Evolutionary conservation across 768 basidiomycete genomes (phyloP).

Genomic region (Mycena filopes): DNA sequence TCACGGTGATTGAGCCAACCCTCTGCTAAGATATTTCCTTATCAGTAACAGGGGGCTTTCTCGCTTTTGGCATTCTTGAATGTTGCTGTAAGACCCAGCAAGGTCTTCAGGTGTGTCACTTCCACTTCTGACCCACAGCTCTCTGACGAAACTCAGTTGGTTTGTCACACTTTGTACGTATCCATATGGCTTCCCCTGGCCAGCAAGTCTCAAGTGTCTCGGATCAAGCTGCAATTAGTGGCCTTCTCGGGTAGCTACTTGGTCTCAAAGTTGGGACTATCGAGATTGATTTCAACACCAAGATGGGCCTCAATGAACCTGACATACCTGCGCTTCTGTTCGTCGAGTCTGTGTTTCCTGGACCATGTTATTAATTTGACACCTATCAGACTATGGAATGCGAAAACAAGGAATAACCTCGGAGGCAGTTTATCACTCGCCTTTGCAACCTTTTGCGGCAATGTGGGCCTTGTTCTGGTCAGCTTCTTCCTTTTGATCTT

Average conservation of each 20-base stretch:
- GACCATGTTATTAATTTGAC: not conserved
- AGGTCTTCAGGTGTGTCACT: not conserved
- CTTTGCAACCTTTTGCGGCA: not conserved
- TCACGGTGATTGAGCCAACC: slow-evolving; percentile 26
- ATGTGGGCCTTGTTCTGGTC: slow-evolving; percentile 6
- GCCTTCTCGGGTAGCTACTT: not conserved
- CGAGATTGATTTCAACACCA: not conserved
- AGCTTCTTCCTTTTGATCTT: too few relatives aligned
- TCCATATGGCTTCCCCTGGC: too few relatives aligned
- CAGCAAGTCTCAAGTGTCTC: too few relatives aligned
- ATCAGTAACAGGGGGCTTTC: slow-evolving; percentile 51
- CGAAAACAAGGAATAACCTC: not conserved
- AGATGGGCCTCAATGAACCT: slow-evolving; percentile 7
- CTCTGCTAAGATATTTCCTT: too few relatives aligned
- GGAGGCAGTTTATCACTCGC: not conserved
- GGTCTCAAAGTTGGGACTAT: not conserved
- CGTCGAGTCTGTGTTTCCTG: not conserved
- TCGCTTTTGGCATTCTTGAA: not conserved
- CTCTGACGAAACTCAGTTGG: not conserved
- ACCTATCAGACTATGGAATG: not conserved
- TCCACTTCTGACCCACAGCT: not conserved
- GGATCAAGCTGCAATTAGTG: not conserved
- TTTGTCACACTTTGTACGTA: slow-evolving; percentile 2
- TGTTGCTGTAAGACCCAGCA: not conserved
- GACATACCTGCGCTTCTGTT: slow-evolving; percentile 5